Evolutionary conservation across 352 stramenopile genomes (phyloP), one percentile per base, ranked within the genome.

Genomic region (Globisporangium apiculatum): DNA sequence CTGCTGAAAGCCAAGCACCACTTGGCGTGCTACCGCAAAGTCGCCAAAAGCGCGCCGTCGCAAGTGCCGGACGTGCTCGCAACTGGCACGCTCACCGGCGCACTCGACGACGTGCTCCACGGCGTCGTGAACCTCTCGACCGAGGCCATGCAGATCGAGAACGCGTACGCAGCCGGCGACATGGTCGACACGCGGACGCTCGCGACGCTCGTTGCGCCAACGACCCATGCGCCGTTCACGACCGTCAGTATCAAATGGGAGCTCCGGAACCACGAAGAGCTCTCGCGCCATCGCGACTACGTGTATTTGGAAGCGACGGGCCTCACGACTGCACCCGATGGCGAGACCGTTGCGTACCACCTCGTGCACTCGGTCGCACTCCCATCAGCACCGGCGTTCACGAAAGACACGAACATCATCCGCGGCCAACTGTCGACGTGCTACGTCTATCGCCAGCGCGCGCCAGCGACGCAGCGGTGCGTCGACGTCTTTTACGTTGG

Each of bases 221-320:
- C 58, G 6, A 41, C 59, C 17, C 59, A 18, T 51, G 69, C 75
- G n/a, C 79, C 79, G 47, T 87, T 89, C 66, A 66, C 66, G n/a
- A 67, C 76, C 18, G 57, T 89, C 46, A 76, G 71, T n/a, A 72
- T 89, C 67, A 89, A 89, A 66, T 89, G 79, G 79, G 68, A 79
- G n/a, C 60, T 89, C 46, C 75, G 73, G 7, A 78, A 87, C 53
- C 77, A 89, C 56, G 66, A 81, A 61, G 66, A 75, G 52, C 66
- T 87, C 41, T 73, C 69, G 35, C 72, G 76, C 45, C 79, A 83
- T 53, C 63, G 79, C 51, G 79, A 89, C 57, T 89, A 89, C 65
- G 79, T 89, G 42, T 89, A 81, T 42, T 53, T 89, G 36, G 79
- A 89, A 60, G 65, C 76, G 36, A 83, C 76, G 7, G 79, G 79